A percentile compares a stretch with the other conserved stretches of the same genome.
These are phyloP conservation scores for Lactarius deliciosus DNA, from an alignment of 768 basidiomycete genomes.

Conservation along the genomic window DNA sequence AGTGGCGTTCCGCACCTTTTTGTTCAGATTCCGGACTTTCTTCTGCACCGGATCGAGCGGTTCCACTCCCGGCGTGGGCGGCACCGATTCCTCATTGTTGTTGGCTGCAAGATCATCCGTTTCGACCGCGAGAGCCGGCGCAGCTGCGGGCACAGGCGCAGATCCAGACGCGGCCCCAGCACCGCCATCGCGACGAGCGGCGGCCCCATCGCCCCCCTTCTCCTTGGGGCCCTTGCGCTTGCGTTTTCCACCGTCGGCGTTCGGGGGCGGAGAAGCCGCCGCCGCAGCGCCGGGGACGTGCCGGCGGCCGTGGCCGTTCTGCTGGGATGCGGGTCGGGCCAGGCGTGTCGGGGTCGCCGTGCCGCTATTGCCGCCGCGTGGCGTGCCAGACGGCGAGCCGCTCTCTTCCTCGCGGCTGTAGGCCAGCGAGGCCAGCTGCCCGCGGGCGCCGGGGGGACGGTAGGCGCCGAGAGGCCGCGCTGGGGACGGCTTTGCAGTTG, in stretches of 20 bases:
- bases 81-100: slow-evolving; percentile 39
- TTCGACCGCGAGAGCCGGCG: slow-evolving; percentile 40
- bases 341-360: slow-evolving; percentile 61
- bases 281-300: slow-evolving; percentile 73
- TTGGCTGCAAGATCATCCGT: slow-evolving; percentile 16
- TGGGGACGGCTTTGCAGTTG: slow-evolving; percentile 53
- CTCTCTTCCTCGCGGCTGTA: slow-evolving; percentile 94
- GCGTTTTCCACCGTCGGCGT: slow-evolving; percentile 50
- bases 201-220: slow-evolving; percentile 42
- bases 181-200: slow-evolving; percentile 32
- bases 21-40: slow-evolving; percentile 91
- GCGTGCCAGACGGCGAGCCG: slow-evolving; percentile 46
- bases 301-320: slow-evolving; percentile 45
- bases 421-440: slow-evolving; percentile 80
- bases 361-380: slow-evolving; percentile 48
- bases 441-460: slow-evolving; percentile 90
- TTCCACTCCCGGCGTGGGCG: slow-evolving; percentile 56
- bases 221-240: slow-evolving; percentile 52
- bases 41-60: slow-evolving; percentile 80
- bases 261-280: slow-evolving; percentile 44
- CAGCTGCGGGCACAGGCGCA: slow-evolving; percentile 24
- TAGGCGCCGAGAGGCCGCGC: slow-evolving; percentile 84
- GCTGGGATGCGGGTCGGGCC: slow-evolving; percentile 49
- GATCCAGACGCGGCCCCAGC: slow-evolving; percentile 13
- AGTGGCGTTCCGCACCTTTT: slow-evolving; percentile 65